Evolutionary conservation across 2,329 filamentous ascomycete species (phyloP).

Genomic region (Talaromyces verruculosus): DNA sequence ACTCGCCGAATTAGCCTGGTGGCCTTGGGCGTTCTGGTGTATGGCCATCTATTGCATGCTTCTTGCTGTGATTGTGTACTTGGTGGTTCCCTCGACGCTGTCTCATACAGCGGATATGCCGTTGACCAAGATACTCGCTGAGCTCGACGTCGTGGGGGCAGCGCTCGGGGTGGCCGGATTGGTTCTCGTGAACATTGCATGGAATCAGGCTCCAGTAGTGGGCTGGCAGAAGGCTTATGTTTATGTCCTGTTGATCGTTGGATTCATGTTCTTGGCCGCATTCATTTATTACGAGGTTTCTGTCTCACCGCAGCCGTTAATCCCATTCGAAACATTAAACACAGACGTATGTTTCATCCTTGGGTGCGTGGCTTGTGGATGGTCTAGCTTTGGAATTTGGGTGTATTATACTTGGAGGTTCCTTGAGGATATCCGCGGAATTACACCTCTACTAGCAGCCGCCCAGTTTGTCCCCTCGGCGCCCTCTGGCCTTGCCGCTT

Average conservation of each 20-base stretch:
- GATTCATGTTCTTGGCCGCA: slow-evolving; percentile 52
- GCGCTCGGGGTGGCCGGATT: slow-evolving; percentile 41
- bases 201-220: slow-evolving; percentile 63
- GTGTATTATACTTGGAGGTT: slow-evolving; percentile 55
- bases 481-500: slow-evolving; percentile 34
- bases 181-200: slow-evolving; percentile 65
- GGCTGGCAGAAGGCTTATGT: slow-evolving; percentile 60
- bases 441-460: slow-evolving; percentile 32
- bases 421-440: slow-evolving; percentile 43
- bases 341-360: slow-evolving; percentile 24
- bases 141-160: slow-evolving; percentile 36
- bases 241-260: slow-evolving; percentile 59
- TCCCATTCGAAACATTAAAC: slow-evolving; percentile 48
- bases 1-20: slow-evolving; percentile 49
- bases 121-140: not conserved
- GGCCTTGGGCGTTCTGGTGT: slow-evolving; percentile 55
- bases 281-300: slow-evolving; percentile 57
- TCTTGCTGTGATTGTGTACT: slow-evolving; percentile 18
- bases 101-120: not conserved
- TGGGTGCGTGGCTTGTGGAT: slow-evolving; percentile 19
- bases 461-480: slow-evolving; percentile 32
- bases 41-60: slow-evolving; percentile 41
- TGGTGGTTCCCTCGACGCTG: slow-evolving; percentile 18
- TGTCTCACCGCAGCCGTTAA: slow-evolving; percentile 60
- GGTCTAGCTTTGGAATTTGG: slow-evolving; percentile 53